Evolutionary conservation across 306 rosid genomes (phyloP).

Genomic region (Trifolium repens): DNA sequence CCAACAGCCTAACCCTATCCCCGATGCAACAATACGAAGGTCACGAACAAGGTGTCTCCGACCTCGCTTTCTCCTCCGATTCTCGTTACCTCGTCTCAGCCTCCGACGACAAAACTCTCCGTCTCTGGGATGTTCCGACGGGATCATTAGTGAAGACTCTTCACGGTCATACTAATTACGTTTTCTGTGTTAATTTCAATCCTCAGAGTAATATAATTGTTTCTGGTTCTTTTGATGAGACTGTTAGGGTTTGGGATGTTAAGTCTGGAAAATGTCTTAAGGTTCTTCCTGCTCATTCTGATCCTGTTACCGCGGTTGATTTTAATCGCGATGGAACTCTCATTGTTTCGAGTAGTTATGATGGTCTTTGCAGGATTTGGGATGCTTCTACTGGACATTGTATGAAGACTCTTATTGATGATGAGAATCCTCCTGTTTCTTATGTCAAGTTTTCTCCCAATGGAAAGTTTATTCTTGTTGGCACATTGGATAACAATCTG

Average conservation of each 20-base stretch:
- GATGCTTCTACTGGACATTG: conserved; percentile 94
- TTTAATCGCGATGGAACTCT: conserved; percentile 83
- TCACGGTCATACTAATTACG: conserved; percentile 87
- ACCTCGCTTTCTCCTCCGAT: conserved; percentile 89
- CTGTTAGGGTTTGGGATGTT: conserved; percentile 94
- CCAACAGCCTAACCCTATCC: conserved; percentile 49
- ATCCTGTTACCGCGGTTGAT: conserved; percentile 94
- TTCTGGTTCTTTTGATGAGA: conserved; percentile 95
- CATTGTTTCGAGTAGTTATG: conserved; percentile 97
- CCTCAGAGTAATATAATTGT: conserved; percentile 91
- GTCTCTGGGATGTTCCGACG: conserved; percentile 85
- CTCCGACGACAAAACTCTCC: conserved; percentile 94
- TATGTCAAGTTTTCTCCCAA: conserved; percentile 92
- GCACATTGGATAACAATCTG: conserved; percentile 87
- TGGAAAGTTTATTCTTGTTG: conserved; percentile 87
- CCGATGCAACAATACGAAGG: conserved; percentile 80
- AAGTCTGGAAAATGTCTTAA: conserved; percentile 84
- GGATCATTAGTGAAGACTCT: conserved; percentile 80
- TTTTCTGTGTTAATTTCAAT: conserved; percentile 88
- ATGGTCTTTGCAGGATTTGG: conserved; percentile 92
- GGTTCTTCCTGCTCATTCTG: conserved; percentile 94
- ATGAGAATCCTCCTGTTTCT: conserved; percentile 94
- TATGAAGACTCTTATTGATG: conserved; percentile 89
- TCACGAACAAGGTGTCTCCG: conserved; percentile 90
- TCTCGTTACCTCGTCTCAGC: conserved; percentile 86